Percentiles rank a stretch among this genome's conserved stretches.
phyloP scores from a whole-genome alignment of 495 filamentous ascomycete genomes.

The Podospora appendiculata region DNA sequence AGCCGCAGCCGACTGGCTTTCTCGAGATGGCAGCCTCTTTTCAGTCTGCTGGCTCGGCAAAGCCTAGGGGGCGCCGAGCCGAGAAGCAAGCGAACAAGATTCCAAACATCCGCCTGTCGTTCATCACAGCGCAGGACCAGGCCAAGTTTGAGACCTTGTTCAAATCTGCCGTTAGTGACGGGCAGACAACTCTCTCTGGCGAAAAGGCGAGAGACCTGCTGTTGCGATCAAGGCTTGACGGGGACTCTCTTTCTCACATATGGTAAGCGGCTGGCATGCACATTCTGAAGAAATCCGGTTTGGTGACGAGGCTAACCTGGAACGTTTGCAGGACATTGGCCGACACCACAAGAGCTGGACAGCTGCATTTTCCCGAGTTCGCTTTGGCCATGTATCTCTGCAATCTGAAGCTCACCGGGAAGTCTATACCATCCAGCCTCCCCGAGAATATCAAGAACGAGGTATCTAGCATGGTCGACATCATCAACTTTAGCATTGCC shows the following conservation, averaged over 20 bases:
- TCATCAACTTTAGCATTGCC: conserved; percentile 89
- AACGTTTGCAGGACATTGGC: conserved; percentile 63
- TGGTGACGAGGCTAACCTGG: neutral
- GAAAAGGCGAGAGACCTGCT: conserved; percentile 87
- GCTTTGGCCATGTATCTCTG: conserved; percentile 98
- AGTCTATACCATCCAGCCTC: conserved; percentile 62
- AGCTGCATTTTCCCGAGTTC: conserved; percentile 96
- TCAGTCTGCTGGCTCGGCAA: conserved; percentile 47
- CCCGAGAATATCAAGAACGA: conserved; percentile 90
- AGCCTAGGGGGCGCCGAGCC: conserved; percentile 39
- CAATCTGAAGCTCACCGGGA: conserved; percentile 84
- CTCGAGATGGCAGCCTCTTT: conserved; percentile 83
- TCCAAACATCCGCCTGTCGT: conserved; percentile 90
- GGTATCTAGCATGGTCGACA: conserved; percentile 99
- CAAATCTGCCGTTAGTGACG: conserved; percentile 84
- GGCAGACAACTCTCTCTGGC: conserved; percentile 76
- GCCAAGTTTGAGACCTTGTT: conserved; percentile 98
- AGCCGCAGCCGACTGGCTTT: conserved; percentile 69
- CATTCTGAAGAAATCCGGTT: neutral
- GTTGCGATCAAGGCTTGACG: conserved; percentile 76
- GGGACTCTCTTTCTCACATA: conserved; percentile 74
- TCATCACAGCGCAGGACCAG: conserved; percentile 92
- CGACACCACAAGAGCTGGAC: conserved; percentile 93
- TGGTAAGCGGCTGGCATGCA: conserved; percentile 48
- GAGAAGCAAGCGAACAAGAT: conserved; percentile 55